Base-by-base conservation (phyloP, 208 protist genomes). In the Crithidia fasciculata region DNA sequence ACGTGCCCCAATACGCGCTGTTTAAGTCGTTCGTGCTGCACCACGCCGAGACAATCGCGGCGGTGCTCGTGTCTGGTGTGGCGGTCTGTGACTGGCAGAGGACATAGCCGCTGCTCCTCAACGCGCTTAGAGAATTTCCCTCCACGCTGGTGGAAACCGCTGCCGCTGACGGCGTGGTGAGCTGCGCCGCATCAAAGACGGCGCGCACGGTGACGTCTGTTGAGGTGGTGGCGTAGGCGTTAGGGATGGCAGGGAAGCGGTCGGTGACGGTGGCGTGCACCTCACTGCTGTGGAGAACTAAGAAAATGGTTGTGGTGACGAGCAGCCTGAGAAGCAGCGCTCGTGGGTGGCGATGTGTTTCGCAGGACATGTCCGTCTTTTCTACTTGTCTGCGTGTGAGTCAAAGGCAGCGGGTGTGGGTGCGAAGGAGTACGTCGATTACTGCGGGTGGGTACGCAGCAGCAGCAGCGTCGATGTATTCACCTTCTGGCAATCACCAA, bases 161-260 rank as follows among this genome's bases (percentile, higher is more conserved):
- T 5, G 44, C 0, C 37, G 36, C 39, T 0, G 5, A 12, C 19
- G 37, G 4, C 10, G 67, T 28, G 28, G 28, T 78, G 49, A 78
- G 74, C 53, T 78, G 74, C 28, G 49, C n/a, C 0, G 59, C 74
- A 4, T 78, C 74, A 36, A 58, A 78, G 5, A 78, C 59, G 9
- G 74, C 74, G 16, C 74, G 74, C 19, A 78, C 74, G 12, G 45
- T 40, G 15, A 15, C 65, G 19, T 16, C 50, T 13, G 39, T 66
- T 6, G 2, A 1, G 16, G 49, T 50, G 19, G 9, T 67, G n/a
- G n/a, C 6, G 37, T 69, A 78, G 19, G 74, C 74, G 49, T 78
- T 78, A 0, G 58, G 28, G 18, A 78, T 58, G 8, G 5, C 0
- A 0, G 41, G 43, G 19, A 64, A 73, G 0, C 19, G 36, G 43